Percentiles rank a stretch among this genome's conserved stretches.
phyloP scores from a whole-genome alignment of 495 filamentous ascomycete species.

The Penicillium simplicissimum region DNA sequence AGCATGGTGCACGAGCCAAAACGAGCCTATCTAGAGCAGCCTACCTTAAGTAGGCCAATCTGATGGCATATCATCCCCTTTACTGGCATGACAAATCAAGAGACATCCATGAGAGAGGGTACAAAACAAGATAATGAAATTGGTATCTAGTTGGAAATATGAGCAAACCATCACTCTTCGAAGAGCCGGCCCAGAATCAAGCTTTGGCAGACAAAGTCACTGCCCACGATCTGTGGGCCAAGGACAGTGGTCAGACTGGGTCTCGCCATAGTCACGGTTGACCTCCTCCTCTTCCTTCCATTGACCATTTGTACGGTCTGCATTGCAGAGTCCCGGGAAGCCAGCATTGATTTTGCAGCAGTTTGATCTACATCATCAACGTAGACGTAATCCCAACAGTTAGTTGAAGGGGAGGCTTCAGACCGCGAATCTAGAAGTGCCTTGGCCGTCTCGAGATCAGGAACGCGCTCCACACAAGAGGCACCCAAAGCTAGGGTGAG shows the following conservation, averaged over 20 bases:
- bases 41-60: no score
- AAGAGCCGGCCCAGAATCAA: slow-evolving; percentile 81
- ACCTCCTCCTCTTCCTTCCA: slow-evolving; percentile 53
- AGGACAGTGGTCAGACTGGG: slow-evolving; percentile 12
- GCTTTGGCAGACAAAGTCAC: slow-evolving; percentile 91
- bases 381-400: slow-evolving; percentile 78
- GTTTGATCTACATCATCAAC: slow-evolving; percentile 63
- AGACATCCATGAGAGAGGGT: not conserved
- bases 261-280: slow-evolving; percentile 45
- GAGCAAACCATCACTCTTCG: slow-evolving; percentile 50
- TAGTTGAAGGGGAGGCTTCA: slow-evolving; percentile 28
- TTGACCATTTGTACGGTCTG: slow-evolving; percentile 17
- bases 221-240: slow-evolving; percentile 63
- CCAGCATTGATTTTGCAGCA: slow-evolving; percentile 47
- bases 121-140: slow-evolving; percentile 15
- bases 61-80: no score
- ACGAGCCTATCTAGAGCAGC: no score
- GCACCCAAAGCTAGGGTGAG: slow-evolving; percentile 79
- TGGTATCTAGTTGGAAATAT: slow-evolving; percentile 26
- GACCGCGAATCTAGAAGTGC: slow-evolving; percentile 53
- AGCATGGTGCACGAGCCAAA: no score
- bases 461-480: slow-evolving; percentile 59
- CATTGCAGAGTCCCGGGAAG: slow-evolving; percentile 8
- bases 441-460: slow-evolving; percentile 60
- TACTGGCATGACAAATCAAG: not conserved